These are phyloP conservation scores for Paramarasmius palmivorus DNA, from an alignment of 1,284 basidiomycete genomes.

Conservation along the genomic window DNA sequence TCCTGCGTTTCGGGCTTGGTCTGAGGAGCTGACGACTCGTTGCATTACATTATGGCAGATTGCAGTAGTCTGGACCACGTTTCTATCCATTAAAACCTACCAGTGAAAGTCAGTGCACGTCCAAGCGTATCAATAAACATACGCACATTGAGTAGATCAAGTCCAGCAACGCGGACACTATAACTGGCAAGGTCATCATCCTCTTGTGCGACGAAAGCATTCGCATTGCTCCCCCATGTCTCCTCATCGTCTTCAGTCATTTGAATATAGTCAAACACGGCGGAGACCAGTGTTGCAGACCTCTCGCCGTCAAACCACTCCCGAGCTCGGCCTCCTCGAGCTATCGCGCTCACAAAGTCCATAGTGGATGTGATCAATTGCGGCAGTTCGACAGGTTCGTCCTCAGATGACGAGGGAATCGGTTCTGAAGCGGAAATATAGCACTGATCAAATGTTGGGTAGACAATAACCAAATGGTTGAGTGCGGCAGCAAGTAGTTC, in stretches of 20 bases:
- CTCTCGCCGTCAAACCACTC: constrained; percentile 60
- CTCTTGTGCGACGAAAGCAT: constrained; percentile 92
- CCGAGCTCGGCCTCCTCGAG: constrained; percentile 62
- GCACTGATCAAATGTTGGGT: constrained; percentile 66
- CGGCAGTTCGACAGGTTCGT: constrained; percentile 75
- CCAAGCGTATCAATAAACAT: constrained; percentile 8
- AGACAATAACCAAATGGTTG: constrained; percentile 65
- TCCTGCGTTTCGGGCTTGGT: constrained; percentile 52
- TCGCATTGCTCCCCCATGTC: constrained; percentile 86
- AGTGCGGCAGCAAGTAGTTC: constrained; percentile 65
- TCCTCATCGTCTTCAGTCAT: constrained; percentile 93
- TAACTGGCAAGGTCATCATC: constrained; percentile 88
- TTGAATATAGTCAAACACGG: constrained; percentile 76
- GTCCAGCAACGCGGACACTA: constrained; percentile 80
- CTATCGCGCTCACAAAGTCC: constrained; percentile 74
- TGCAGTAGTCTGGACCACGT: constrained; percentile 53
- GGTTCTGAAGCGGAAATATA: constrained; percentile 64
- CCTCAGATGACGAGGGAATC: constrained; percentile 68
- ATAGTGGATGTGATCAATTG: constrained; percentile 79
- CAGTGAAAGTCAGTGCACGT: constrained; percentile 8
- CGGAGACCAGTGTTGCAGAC: constrained; percentile 55
- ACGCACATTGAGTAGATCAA: constrained; percentile 81
- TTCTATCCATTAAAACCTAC: constrained; percentile 75
- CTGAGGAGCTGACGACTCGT: constrained; percentile 54
- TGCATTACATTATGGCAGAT: constrained; percentile 64